A percentile compares a stretch with the other conserved stretches of the same genome.
phyloP scores from a whole-genome alignment of 768 basidiomycete species.

The Mycena metata region DNA sequence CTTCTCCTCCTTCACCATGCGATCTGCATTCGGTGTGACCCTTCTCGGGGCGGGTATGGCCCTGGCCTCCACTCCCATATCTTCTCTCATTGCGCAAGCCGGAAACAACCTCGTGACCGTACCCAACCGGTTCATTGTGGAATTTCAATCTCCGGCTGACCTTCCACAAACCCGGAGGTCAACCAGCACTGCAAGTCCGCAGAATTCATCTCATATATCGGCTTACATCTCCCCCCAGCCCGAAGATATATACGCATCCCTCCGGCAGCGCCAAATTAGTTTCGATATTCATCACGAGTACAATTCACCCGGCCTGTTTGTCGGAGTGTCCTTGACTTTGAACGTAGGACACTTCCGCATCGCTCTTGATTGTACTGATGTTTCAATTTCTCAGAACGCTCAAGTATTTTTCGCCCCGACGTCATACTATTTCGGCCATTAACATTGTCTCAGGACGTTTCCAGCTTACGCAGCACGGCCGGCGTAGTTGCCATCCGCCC shows the following conservation, averaged over 20 bases:
- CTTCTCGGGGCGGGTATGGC: too few relatives aligned
- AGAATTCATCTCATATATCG: background rate
- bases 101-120: constrained; percentile 40
- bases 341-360: constrained; percentile 47
- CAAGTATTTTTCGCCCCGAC: constrained; percentile 39
- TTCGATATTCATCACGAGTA: constrained; percentile 67
- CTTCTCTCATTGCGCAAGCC: too few relatives aligned
- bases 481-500: constrained; percentile 74
- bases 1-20: too few relatives aligned
- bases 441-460: constrained; percentile 56
- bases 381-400: constrained; percentile 38
- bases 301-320: constrained; percentile 65
- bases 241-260: constrained; percentile 60
- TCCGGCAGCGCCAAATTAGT: constrained; percentile 58
- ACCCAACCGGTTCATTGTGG: constrained; percentile 69
- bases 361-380: background rate
- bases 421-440: background rate
- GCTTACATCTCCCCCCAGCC: constrained; percentile 52
- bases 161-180: constrained; percentile 53
- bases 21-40: too few relatives aligned
- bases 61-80: too few relatives aligned
- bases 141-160: constrained; percentile 59
- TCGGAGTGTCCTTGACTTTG: constrained; percentile 69
- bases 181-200: constrained; percentile 33
- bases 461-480: constrained; percentile 56